Evolutionary conservation across 768 basidiomycete species (phyloP).

Genomic region (Fibroporia radiculosa): DNA sequence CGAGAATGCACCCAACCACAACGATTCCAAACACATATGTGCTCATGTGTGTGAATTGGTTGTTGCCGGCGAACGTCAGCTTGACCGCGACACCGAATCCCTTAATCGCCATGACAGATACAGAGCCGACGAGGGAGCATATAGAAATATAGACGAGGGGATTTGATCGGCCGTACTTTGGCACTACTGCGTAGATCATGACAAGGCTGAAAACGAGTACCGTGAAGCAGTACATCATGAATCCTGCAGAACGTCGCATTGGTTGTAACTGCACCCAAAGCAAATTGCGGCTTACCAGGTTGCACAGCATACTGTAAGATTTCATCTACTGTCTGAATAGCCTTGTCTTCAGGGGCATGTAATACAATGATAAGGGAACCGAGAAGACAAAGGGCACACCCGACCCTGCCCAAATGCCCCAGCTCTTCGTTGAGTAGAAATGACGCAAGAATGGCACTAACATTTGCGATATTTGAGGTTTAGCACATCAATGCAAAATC

Average conservation of each 20-base stretch:
- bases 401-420: constrained; percentile 85
- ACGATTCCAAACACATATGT: constrained; percentile 94
- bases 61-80: constrained; percentile 85
- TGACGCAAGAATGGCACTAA: constrained; percentile 87
- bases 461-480: neutral
- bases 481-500: constrained; percentile 3
- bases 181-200: constrained; percentile 84
- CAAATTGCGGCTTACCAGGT: constrained; percentile 53
- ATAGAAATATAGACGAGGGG: constrained; percentile 94
- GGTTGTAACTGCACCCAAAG: neutral
- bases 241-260: constrained; percentile 61
- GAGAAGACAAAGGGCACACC: constrained; percentile 75
- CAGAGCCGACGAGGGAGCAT: constrained; percentile 90
- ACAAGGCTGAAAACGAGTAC: constrained; percentile 74
- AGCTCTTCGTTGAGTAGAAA: constrained; percentile 90
- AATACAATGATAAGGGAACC: constrained; percentile 93
- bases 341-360: constrained; percentile 95
- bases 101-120: constrained; percentile 99
- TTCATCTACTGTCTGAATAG: constrained; percentile 87
- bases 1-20: constrained; percentile 75
- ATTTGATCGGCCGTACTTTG: constrained; percentile 78
- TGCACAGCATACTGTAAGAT: constrained; percentile 89
- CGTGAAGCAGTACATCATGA: constrained; percentile 83
- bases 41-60: constrained; percentile 89
- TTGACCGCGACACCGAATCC: constrained; percentile 97